phyloP scores from a whole-genome alignment of 2,329 filamentous ascomycete species.

The Xylariaceae sp. region DNA sequence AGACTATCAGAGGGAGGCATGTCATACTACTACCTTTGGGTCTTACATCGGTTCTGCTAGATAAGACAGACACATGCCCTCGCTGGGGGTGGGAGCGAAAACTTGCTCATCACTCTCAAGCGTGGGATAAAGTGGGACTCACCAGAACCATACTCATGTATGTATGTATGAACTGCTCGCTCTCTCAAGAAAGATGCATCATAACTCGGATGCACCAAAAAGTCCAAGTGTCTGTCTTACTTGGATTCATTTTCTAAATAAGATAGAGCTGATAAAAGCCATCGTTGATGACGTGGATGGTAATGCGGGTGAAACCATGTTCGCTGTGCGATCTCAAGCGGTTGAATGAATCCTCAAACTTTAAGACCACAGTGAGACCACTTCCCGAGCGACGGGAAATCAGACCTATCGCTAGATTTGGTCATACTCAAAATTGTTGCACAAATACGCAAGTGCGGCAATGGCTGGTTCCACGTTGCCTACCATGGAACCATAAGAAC shows the following conservation, averaged over 20 bases:
- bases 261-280: background rate
- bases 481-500: no score
- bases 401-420: no score
- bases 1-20: background rate
- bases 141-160: background rate
- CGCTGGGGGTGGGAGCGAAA: slow-evolving; percentile 3
- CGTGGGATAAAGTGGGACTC: slow-evolving; percentile 10
- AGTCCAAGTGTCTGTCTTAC: background rate
- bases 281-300: background rate
- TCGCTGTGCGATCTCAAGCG: background rate
- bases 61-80: background rate
- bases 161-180: background rate
- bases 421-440: background rate
- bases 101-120: slow-evolving; percentile 20
- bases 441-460: background rate
- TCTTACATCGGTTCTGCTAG: no score
- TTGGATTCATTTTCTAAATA: background rate
- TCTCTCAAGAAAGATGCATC: slow-evolving; percentile 9
- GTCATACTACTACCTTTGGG: no score
- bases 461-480: no score
- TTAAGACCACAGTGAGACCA: background rate
- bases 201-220: background rate
- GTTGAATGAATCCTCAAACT: background rate
- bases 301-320: slow-evolving; percentile 2
- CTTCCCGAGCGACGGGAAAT: no score